These are phyloP conservation scores for Immersiporthe knoxdaviesiana DNA, from an alignment of 2,329 filamentous ascomycete genomes.

Conservation along the genomic window DNA sequence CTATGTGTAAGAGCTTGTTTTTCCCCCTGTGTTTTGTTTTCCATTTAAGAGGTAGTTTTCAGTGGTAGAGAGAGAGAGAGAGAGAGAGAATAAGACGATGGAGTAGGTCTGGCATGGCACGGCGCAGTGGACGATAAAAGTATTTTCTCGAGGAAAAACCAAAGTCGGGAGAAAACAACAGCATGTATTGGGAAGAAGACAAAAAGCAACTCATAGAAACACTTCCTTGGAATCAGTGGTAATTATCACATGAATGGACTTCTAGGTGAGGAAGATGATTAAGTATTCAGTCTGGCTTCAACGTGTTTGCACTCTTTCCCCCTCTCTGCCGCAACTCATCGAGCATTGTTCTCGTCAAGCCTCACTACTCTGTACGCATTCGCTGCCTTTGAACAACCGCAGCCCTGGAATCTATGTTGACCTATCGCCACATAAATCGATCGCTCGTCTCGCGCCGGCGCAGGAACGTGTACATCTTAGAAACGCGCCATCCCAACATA, in stretches of 20 bases:
- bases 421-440: neutral
- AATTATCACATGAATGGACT: neutral
- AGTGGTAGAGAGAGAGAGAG: neutral
- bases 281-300: neutral
- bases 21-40: too few relatives aligned
- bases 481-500: neutral
- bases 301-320: neutral
- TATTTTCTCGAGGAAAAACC: neutral
- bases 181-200: neutral
- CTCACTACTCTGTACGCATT: neutral
- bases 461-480: neutral
- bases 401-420: neutral
- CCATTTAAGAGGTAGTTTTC: neutral
- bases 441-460: neutral
- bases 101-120: conserved; percentile 5
- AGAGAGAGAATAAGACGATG: neutral
- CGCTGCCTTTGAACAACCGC: neutral
- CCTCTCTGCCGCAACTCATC: neutral
- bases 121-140: neutral
- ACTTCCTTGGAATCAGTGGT: neutral
- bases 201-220: neutral
- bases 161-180: neutral
- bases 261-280: neutral
- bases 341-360: neutral
- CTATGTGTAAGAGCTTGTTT: neutral